Evolutionary conservation across 306 rosid genomes (phyloP), one percentile per base, ranked within the genome.

Genomic region (Potentilla sterilis): DNA sequence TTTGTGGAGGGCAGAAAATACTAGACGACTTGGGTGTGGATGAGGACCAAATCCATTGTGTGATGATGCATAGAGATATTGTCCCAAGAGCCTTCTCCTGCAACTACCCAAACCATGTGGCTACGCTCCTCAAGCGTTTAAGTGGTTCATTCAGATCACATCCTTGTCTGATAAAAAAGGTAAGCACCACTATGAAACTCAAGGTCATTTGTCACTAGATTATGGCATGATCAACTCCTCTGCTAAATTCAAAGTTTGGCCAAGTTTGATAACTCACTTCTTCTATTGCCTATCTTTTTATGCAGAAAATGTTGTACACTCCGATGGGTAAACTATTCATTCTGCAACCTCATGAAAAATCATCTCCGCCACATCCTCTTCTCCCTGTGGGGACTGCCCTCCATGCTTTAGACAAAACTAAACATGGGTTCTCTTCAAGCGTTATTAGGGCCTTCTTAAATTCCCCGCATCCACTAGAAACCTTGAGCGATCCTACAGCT

Each of bases 41-140:
- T 41, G 98, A 92, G 69, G 86, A 82, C 71, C 78, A 86, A 13
- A 81, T 95, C 64, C 96, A 83, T 63, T 81, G 89, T 24, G 91
- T 92, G n/a, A 83, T 90, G 85, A 89, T 92, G 98, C 98, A 95
- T 37, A 90, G 97, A 85, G 98, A 95, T 77, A 90, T 95, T 28
- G 97, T 95, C 82, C 98, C 98, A 1, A 89, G 98, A 76, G 97
- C 97, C 67, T 95, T 95, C 88, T 89, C 98, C 71, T 95, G 98
- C 88, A 88, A 85, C 76, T 95, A 92, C 59, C 98, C 98, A 1
- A 79, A 92, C 72, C 93, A 92, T 61, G 93, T 90, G 2, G 90
- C 92, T 22, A 67, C 79, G 0, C 63, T 95, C 74, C 91, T 95
- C 69, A 92, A 87, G 82, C 97, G 98, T 69, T 79, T 95, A 65